Conservation (phyloP, 1,139 yeast genomes). For the Sugiyamaella pinicola region DNA sequence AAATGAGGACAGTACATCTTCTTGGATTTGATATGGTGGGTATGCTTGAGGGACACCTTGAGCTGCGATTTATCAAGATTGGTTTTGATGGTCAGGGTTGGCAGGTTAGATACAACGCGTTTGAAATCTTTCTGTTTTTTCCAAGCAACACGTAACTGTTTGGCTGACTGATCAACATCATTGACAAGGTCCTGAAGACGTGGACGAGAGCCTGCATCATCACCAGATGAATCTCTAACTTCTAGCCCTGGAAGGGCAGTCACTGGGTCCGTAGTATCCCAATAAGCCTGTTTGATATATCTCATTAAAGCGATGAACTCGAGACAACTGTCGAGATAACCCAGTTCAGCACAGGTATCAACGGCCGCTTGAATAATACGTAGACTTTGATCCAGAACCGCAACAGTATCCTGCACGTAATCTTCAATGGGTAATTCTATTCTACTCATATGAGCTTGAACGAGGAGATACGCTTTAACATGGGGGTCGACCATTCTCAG, state of each 20-base stretch:
- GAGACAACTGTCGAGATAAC: conserved; percentile 63
- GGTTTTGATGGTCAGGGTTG: conserved; percentile 47
- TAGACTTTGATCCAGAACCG: conserved; percentile 89
- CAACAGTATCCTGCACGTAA: conserved; percentile 89
- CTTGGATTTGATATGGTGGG: conserved; percentile 4
- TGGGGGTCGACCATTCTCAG: conserved; percentile 93
- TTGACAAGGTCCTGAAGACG: conserved; percentile 26
- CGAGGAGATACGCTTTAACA: conserved; percentile 78
- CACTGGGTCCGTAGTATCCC: conserved; percentile 80
- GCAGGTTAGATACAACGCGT: conserved; percentile 48
- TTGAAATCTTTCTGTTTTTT: conserved; percentile 41
- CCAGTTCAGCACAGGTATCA: conserved; percentile 86
- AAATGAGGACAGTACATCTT: conserved; percentile 55
- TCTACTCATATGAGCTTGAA: conserved; percentile 86
- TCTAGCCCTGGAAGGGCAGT: conserved; percentile 71
- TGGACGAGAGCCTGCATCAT: conserved; percentile 7
- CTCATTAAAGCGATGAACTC: conserved; percentile 72
- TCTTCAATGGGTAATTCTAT: conserved; percentile 92
- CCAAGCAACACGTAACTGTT: conserved; percentile 42
- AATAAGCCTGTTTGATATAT: conserved; percentile 82
- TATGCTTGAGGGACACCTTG: conserved; percentile 12
- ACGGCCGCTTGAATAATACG: conserved; percentile 93
- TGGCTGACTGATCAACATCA: conserved; percentile 37
- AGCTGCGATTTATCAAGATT: conserved; percentile 33
- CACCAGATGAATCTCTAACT: conserved; percentile 22